Evolutionary conservation across 495 filamentous ascomycete genomes (phyloP), one percentile per base, ranked within the genome.

Genomic region (Viridothelium virens): DNA sequence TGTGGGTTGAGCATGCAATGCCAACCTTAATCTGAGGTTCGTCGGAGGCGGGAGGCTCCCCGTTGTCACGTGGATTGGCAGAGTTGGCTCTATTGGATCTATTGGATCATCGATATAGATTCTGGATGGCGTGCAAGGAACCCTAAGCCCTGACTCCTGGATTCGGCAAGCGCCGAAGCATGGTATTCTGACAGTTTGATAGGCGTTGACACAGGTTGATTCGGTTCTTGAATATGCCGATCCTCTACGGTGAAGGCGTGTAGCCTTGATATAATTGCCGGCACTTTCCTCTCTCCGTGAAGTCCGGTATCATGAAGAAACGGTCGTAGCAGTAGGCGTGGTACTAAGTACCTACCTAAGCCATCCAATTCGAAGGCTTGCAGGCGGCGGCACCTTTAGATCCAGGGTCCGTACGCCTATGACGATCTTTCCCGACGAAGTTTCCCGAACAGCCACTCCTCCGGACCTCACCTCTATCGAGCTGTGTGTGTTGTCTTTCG

Each of bases 381-480:
- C 25, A 25, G 25, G 25, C 25, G 25, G 25, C 25, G 25, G 25
- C 25, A 25, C 25, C 25, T 25, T 1, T 25, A 16, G 48, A 25
- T 7, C 5, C 53, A 59, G 53, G 53, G 53, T 59, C 53, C 16
- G 11, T 5, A 33, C 3, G 31, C 53, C 53, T 59, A 59, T 59
- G 53, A 59, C 53, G 53, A 59, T 59, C 53, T 59, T 59, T 59
- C 11, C 53, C 36, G 0, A 6, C 53, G 41, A 59, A 34, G 25
- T 59, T 59, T 59, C 18, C 53, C 53, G 53, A 59, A 59, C 53
- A 59, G 53, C 53, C 53, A 59, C 53, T 36, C 53, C 7, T 7
- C 11, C 53, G 7, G 11, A 9, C 10, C 31, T 10, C 25, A 25
- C 31, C 31, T 59, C 25, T 34, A 10, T 36, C 25, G 33, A 11